These are phyloP conservation scores for Neonectria ditissima DNA, from an alignment of 2,329 filamentous ascomycete genomes.

Conservation along the genomic window DNA sequence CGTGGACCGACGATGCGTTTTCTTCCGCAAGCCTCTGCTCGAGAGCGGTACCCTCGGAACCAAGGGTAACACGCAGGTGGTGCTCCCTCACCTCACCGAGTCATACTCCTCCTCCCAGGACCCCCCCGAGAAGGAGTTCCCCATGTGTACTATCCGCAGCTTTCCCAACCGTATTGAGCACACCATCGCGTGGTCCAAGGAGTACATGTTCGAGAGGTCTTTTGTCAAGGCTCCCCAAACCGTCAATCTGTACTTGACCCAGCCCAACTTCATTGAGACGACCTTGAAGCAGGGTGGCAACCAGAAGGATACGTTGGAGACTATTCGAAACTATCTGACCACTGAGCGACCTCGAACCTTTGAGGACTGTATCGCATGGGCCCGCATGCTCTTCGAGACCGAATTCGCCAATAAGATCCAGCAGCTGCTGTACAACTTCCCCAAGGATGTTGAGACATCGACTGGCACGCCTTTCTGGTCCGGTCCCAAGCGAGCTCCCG, in stretches of 20 bases:
- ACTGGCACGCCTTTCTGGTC: slow-evolving; percentile 96
- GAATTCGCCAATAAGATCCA: slow-evolving; percentile 98
- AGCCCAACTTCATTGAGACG: slow-evolving; percentile 88
- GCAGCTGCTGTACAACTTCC: slow-evolving; percentile 96
- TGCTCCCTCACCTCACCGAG: slow-evolving; percentile 90
- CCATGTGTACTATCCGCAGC: slow-evolving; percentile 96
- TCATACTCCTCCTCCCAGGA: slow-evolving; percentile 97
- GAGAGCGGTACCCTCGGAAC: slow-evolving; percentile 99
- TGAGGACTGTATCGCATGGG: slow-evolving; percentile 98
- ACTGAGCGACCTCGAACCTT: slow-evolving; percentile 92
- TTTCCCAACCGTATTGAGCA: slow-evolving; percentile 99
- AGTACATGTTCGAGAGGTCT: slow-evolving; percentile 88
- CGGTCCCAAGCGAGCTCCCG: slow-evolving; percentile 95
- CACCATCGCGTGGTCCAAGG: slow-evolving; percentile 97
- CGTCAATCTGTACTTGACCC: slow-evolving; percentile 92
- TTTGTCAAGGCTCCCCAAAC: slow-evolving; percentile 95
- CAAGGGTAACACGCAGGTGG: slow-evolving; percentile 98
- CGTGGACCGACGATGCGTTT: slow-evolving; percentile 94
- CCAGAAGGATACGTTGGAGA: slow-evolving; percentile 93
- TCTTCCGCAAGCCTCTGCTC: slow-evolving; percentile 96
- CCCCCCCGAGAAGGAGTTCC: slow-evolving; percentile 97
- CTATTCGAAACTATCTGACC: slow-evolving; percentile 88
- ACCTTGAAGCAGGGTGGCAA: slow-evolving; percentile 94
- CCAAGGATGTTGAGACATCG: slow-evolving; percentile 90
- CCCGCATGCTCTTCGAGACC: slow-evolving; percentile 91